Conservation (phyloP, 805 yeast genomes). For the Dipodascopsis uninucleata region DNA sequence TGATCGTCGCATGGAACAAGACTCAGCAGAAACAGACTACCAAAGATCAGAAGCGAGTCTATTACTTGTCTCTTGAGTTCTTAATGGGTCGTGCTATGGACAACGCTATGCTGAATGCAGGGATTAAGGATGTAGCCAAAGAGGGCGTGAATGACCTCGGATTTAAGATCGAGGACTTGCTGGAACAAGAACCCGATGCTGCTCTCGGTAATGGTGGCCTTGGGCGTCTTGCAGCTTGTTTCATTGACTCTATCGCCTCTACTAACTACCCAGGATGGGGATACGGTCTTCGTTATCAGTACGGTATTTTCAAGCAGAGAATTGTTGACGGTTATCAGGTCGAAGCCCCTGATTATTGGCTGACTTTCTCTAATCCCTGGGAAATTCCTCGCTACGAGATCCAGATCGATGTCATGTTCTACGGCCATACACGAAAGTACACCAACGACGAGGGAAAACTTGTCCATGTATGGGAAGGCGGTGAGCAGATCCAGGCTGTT, state of each 20-base stretch:
- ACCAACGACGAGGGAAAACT: conserved; percentile 51
- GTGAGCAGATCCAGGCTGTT: conserved; percentile 83
- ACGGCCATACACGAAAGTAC: conserved; percentile 67
- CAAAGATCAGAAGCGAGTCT: conserved; percentile 78
- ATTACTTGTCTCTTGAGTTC: conserved; percentile 81
- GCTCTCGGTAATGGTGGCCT: conserved; percentile 94
- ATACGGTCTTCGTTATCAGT: conserved; percentile 87
- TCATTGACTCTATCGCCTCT: conserved; percentile 81
- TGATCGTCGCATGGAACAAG: conserved; percentile 84
- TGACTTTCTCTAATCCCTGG: conserved; percentile 87
- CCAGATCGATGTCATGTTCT: conserved; percentile 84
- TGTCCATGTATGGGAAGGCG: conserved; percentile 75
- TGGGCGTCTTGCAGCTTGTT: conserved; percentile 93
- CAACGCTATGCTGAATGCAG: conserved; percentile 82
- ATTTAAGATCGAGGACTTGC: conserved; percentile 78
- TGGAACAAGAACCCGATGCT: conserved; percentile 87
- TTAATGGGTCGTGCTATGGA: conserved; percentile 94
- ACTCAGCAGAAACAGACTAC: conserved; percentile 87
- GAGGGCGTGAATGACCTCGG: conserved; percentile 69
- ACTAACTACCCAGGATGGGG: conserved; percentile 95
- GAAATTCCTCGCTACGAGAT: conserved; percentile 84
- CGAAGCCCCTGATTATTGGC: conserved; percentile 93
- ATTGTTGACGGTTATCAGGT: conserved; percentile 91
- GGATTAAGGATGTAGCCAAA: conserved; percentile 56
- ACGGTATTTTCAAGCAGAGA: conserved; percentile 88